phyloP scores from a whole-genome alignment of 768 basidiomycete genomes.

The Termitomyces sp. region DNA sequence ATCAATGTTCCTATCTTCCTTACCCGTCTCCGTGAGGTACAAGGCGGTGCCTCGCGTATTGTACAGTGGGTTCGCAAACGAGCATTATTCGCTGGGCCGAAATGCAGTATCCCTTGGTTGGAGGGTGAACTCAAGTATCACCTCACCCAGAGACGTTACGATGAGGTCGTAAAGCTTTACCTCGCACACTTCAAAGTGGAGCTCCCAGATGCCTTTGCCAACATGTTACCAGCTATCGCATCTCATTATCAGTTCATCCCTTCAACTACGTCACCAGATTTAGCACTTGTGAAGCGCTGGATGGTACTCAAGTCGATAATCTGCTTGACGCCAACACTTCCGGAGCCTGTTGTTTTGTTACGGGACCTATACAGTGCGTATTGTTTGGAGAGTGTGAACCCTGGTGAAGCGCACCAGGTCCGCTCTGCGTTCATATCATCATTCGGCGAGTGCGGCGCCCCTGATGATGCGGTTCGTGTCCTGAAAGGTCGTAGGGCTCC shows the following conservation, averaged over 20 bases:
- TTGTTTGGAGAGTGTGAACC: background rate
- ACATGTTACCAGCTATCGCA: background rate
- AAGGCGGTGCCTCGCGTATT: constrained; percentile 2
- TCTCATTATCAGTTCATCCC: background rate
- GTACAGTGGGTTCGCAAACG: constrained; percentile 4
- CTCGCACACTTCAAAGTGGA: background rate
- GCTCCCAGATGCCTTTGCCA: constrained; percentile 4
- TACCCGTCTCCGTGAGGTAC: background rate
- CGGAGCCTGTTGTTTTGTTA: constrained; percentile 5
- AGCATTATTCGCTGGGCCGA: background rate
- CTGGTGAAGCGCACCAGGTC: constrained; percentile 1
- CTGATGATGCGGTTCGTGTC: constrained; percentile 11
- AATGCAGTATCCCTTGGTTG: constrained; percentile 7
- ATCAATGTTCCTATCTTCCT: constrained; percentile 3
- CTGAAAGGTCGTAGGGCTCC: constrained; percentile 4
- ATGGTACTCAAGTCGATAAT: constrained; percentile 14
- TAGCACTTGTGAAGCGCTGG: constrained; percentile 5
- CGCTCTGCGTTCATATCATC: constrained; percentile 12
- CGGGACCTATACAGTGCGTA: constrained; percentile 10
- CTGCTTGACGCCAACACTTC: constrained; percentile 6
- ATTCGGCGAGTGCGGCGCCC: constrained; percentile 11
- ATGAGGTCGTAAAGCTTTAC: constrained; percentile 9
- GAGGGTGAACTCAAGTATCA: constrained; percentile 7
- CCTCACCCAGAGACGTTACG: constrained; percentile 5
- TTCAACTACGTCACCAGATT: background rate